These are phyloP conservation scores for Decorospora gaudefroyi DNA, from an alignment of 2,329 filamentous ascomycete genomes.

Conservation along the genomic window DNA sequence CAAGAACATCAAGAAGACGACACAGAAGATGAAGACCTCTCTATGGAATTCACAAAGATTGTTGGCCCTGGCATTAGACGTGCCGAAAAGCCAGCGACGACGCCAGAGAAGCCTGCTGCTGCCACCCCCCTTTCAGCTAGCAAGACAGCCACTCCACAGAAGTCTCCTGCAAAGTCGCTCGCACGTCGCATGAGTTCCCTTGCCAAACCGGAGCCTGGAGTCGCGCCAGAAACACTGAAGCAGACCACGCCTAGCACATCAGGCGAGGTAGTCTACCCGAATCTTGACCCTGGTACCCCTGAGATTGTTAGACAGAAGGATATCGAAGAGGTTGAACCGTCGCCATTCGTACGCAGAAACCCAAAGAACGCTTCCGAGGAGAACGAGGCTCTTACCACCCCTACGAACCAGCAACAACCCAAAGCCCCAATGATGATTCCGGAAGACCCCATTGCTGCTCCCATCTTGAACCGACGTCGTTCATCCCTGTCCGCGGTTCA, in stretches of 20 bases:
- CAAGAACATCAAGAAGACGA: slow-evolving; percentile 12
- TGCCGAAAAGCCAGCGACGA: slow-evolving; percentile 16
- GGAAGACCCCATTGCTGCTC: slow-evolving; percentile 42
- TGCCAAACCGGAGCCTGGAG: slow-evolving; percentile 7
- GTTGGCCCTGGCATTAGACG: slow-evolving; percentile 52
- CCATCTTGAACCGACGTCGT: slow-evolving; percentile 42
- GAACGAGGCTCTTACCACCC: slow-evolving; percentile 28
- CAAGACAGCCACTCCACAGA: slow-evolving; percentile 30
- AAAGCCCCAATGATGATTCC: slow-evolving; percentile 28
- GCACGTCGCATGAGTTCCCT: slow-evolving; percentile 16
- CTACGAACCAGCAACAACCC: slow-evolving; percentile 22
- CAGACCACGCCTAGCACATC: slow-evolving; percentile 34
- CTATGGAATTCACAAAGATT: slow-evolving; percentile 59
- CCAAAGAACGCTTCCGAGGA: slow-evolving; percentile 27
- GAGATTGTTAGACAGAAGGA: slow-evolving; percentile 33
- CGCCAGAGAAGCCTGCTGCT: slow-evolving; percentile 27
- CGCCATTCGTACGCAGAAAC: slow-evolving; percentile 40
- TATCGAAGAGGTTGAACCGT: slow-evolving; percentile 42
- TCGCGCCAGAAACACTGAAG: slow-evolving; percentile 19
- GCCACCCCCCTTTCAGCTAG: slow-evolving; percentile 10
- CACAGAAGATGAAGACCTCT: slow-evolving; percentile 50
- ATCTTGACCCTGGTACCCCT: slow-evolving; percentile 36
- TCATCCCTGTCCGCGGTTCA: slow-evolving; percentile 43
- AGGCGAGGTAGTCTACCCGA: slow-evolving; percentile 30
- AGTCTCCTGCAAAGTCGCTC: slow-evolving; percentile 34